These are phyloP conservation scores for Serendipita vermifera DNA, from an alignment of 768 basidiomycete species.

Conservation along the genomic window DNA sequence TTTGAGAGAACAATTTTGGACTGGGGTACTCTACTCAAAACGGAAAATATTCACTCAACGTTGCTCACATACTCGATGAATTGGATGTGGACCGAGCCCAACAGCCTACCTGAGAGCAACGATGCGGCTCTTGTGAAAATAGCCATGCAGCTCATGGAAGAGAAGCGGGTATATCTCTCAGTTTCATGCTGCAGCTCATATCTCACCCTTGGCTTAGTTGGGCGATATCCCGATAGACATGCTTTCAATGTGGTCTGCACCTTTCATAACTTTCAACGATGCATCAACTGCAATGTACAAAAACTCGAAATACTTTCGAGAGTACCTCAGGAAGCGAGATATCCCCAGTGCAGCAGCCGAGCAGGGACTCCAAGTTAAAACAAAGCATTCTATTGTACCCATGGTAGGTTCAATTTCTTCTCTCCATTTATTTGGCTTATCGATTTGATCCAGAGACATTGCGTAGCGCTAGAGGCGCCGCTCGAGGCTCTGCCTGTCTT, in stretches of 20 bases:
- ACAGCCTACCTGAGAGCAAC: constrained; percentile 9
- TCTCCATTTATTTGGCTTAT: no score
- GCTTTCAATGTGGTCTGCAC: no score
- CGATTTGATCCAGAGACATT: no score
- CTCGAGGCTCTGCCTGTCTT: no score
- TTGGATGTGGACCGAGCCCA: constrained; percentile 23
- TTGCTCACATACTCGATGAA: constrained; percentile 39
- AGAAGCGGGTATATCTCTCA: not conserved
- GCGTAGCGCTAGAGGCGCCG: no score
- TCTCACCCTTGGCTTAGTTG: no score
- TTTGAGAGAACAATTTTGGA: constrained; percentile 22
- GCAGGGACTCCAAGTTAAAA: constrained; percentile 18
- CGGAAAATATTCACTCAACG: constrained; percentile 20
- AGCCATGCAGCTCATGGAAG: not conserved
- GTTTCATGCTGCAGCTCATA: no score
- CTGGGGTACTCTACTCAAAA: constrained; percentile 30
- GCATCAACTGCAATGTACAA: constrained; percentile 31
- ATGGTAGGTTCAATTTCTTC: no score
- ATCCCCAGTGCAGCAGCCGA: constrained; percentile 18
- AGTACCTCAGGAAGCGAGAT: constrained; percentile 24
- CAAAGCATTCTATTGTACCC: no score
- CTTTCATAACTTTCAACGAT: no score
- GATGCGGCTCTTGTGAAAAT: not conserved
- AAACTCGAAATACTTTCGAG: constrained; percentile 26
- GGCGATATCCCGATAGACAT: no score